These are phyloP conservation scores for Nymphaea thermarum DNA, from an alignment of 164 flowering plant genomes.

Conservation along the genomic window DNA sequence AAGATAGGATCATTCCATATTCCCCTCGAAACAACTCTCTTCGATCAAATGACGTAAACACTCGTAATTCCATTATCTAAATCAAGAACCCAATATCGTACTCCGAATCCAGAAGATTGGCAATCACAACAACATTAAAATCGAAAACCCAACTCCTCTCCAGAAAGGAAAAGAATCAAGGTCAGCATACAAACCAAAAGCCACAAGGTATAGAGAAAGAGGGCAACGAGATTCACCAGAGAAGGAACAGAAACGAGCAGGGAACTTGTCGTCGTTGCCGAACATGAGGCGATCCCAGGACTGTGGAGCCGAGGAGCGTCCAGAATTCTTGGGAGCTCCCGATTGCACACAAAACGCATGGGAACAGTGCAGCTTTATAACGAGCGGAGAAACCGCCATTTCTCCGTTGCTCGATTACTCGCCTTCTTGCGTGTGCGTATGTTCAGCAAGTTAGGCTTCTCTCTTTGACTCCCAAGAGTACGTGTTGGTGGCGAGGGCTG, in stretches of 20 bases:
- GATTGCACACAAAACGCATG: slow-evolving; percentile 1
- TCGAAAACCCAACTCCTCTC: no score
- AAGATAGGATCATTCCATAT: no score
- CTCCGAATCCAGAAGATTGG: neutral
- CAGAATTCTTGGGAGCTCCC: neutral
- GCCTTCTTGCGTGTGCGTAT: no score
- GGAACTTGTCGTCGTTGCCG: neutral
- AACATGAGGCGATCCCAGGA: neutral
- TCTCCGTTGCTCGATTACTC: neutral
- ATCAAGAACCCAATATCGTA: no score
- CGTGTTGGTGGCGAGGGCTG: no score
- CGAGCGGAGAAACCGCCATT: neutral
- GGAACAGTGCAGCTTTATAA: neutral
- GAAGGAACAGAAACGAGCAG: slow-evolving; percentile 1
- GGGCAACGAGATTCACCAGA: neutral
- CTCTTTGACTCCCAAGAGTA: no score
- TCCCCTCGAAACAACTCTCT: no score
- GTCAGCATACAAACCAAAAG: neutral
- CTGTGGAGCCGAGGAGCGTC: neutral
- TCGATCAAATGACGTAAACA: no score
- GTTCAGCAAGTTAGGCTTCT: no score
- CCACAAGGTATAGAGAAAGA: neutral
- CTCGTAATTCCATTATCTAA: no score
- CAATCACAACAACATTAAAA: neutral
- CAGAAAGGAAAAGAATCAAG: no score